Conservation (phyloP, 2,329 filamentous ascomycete species). For the Arthroderma uncinatum region DNA sequence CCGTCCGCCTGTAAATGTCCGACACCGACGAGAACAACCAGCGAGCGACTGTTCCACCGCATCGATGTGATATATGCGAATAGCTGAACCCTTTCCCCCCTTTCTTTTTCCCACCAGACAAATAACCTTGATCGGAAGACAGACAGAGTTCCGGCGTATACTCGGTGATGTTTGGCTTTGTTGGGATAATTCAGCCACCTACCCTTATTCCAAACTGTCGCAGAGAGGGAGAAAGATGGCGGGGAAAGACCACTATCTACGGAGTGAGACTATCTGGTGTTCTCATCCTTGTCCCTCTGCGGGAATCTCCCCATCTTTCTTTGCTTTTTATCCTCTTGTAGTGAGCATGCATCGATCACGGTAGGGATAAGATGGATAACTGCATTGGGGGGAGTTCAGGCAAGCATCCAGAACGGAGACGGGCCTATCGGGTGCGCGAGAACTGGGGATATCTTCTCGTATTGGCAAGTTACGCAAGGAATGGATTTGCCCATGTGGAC, state of each 20-base stretch:
- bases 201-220: no score
- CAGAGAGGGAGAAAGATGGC: no score
- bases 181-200: not conserved
- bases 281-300: no score
- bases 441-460: not conserved
- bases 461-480: not conserved
- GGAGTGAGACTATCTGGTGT: no score
- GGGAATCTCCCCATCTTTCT: no score
- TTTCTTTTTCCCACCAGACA: not conserved
- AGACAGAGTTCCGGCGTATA: not conserved
- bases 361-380: not conserved
- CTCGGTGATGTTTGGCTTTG: not conserved
- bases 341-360: not conserved
- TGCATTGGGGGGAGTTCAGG: not conserved
- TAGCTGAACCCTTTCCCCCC: not conserved
- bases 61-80: not conserved
- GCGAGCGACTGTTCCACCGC: not conserved
- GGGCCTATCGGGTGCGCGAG: not conserved
- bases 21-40: no score
- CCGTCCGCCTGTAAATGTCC: not conserved
- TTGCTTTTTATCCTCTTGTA: not conserved
- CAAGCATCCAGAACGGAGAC: not conserved
- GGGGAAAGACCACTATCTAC: no score
- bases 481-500: conserved; percentile 3
- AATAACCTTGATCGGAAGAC: not conserved